These are phyloP conservation scores for Vigna angularis DNA, from an alignment of 306 rosid species.

Conservation along the genomic window DNA sequence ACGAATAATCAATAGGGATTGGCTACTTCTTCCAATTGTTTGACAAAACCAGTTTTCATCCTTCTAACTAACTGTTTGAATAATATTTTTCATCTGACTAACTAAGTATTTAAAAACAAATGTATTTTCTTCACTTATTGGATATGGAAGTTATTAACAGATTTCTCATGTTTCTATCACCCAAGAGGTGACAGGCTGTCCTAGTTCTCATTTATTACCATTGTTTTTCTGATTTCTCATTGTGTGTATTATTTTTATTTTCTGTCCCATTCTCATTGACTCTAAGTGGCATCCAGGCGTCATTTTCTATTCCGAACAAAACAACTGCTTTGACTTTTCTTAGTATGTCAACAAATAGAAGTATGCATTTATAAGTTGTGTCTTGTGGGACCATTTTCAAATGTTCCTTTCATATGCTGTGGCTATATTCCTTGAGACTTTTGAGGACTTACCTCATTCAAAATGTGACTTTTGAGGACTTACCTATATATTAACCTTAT, in stretches of 20 bases:
- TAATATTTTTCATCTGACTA: neutral
- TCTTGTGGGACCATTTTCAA: constrained; percentile 23
- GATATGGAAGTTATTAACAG: neutral
- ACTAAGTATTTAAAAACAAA: neutral
- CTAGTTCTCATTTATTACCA: neutral
- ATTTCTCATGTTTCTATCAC: neutral
- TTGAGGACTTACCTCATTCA: neutral
- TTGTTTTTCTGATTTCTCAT: neutral
- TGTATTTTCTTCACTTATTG: no score
- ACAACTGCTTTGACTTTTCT: constrained; percentile 37
- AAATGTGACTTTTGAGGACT: neutral
- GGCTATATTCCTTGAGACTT: neutral
- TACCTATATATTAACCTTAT: neutral
- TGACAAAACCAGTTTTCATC: neutral
- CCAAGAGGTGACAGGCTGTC: constrained; percentile 17
- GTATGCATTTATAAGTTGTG: constrained; percentile 20
- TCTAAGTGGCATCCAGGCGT: neutral
- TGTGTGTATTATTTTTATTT: neutral
- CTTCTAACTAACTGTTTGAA: neutral
- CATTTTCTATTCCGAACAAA: constrained; percentile 13
- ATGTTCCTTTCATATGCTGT: constrained; percentile 28
- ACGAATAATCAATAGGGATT: constrained; percentile 5
- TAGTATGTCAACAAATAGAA: constrained; percentile 32
- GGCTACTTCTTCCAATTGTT: neutral
- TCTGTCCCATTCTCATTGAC: constrained; percentile 25